These are phyloP conservation scores for Acacia concinna DNA, from an alignment of 331 rosid species.

Conservation along the genomic window DNA sequence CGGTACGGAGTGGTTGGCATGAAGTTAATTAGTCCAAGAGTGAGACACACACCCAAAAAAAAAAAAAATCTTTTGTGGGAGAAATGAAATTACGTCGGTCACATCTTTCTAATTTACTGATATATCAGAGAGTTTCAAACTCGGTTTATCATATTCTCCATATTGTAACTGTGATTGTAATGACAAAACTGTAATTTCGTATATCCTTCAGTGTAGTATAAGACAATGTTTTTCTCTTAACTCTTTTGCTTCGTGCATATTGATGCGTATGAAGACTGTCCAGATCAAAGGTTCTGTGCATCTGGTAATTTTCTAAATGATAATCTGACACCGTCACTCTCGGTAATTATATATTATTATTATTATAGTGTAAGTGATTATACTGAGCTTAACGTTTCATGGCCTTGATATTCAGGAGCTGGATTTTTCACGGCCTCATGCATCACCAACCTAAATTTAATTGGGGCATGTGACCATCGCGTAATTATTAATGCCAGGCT, in stretches of 20 bases:
- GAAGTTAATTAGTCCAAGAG: background rate
- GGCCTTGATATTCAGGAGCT: background rate
- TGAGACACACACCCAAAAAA: background rate
- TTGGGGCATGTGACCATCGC: background rate
- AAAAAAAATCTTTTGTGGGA: background rate
- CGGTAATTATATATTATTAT: background rate
- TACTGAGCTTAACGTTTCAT: background rate
- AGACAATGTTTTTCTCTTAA: background rate
- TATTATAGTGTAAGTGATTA: too few species aligned
- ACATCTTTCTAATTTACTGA: background rate
- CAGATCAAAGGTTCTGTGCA: background rate
- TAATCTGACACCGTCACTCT: background rate
- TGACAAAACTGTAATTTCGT: background rate
- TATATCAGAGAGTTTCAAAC: background rate
- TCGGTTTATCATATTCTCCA: background rate
- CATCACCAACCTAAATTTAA: background rate
- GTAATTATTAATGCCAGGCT: background rate
- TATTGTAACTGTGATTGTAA: background rate
- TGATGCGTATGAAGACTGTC: background rate
- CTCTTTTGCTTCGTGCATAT: background rate
- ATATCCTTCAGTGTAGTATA: background rate
- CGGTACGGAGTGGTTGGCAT: background rate
- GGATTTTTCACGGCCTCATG: background rate
- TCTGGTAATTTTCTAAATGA: background rate
- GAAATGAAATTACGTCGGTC: background rate